These are phyloP conservation scores for Metschnikowia drakensbergensis DNA, from an alignment of 805 yeast genomes.

Conservation along the genomic window DNA sequence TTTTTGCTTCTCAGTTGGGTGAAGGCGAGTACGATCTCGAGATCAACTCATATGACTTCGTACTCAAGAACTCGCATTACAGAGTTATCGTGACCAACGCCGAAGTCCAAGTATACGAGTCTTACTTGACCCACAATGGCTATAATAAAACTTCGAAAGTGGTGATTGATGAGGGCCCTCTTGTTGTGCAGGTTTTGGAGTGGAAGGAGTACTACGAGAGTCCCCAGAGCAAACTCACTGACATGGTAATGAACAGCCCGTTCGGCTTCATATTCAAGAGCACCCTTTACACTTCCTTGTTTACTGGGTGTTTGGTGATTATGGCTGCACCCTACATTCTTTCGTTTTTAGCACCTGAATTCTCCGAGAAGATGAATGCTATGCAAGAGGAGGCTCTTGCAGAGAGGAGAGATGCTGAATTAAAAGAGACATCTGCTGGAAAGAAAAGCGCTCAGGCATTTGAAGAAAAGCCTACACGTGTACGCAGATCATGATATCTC, in stretches of 20 bases:
- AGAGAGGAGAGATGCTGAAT: background rate
- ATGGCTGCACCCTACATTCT: constrained; percentile 33
- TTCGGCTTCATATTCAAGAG: constrained; percentile 40
- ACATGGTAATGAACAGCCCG: constrained; percentile 37
- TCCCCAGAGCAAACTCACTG: constrained; percentile 27
- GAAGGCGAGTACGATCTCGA: constrained; percentile 34
- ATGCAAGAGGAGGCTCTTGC: constrained; percentile 10
- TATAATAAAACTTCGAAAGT: constrained; percentile 20
- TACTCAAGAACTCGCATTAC: constrained; percentile 24
- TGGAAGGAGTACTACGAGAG: constrained; percentile 34
- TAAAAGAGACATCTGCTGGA: background rate
- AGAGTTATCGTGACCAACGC: constrained; percentile 23
- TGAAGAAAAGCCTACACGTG: background rate
- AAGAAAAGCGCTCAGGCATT: background rate
- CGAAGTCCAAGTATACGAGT: constrained; percentile 22
- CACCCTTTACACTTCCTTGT: constrained; percentile 32
- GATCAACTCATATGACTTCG: constrained; percentile 36
- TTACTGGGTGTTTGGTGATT: constrained; percentile 25
- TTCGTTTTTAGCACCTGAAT: constrained; percentile 32
- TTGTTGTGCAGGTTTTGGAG: constrained; percentile 20
- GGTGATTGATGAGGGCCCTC: constrained; percentile 18
- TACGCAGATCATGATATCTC: background rate
- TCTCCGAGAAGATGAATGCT: constrained; percentile 31
- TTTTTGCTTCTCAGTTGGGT: constrained; percentile 21
- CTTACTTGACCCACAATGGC: constrained; percentile 15